Conservation (phyloP, 2,329 filamentous ascomycete genomes). For the Xylaria sp. region DNA sequence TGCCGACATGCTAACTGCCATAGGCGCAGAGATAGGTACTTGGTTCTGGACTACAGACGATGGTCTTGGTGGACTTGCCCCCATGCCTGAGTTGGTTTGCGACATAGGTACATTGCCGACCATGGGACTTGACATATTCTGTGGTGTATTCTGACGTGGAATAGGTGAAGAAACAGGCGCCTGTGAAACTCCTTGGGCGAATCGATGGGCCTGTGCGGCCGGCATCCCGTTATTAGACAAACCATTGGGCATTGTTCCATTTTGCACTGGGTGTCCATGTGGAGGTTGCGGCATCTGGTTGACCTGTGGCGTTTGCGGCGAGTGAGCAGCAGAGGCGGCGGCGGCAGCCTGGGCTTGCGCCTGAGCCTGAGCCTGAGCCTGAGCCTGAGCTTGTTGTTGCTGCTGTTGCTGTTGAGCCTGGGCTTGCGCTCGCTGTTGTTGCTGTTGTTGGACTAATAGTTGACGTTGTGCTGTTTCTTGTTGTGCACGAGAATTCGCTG, state of each 20-base stretch:
- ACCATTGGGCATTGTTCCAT: slow-evolving; percentile 51
- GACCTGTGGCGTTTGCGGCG: slow-evolving; percentile 45
- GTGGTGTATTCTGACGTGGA: slow-evolving; percentile 70
- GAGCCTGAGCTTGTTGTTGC: slow-evolving; percentile 25
- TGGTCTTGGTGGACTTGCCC: slow-evolving; percentile 73
- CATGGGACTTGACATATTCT: slow-evolving; percentile 73
- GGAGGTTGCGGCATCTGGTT: slow-evolving; percentile 53
- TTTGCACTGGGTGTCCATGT: slow-evolving; percentile 57
- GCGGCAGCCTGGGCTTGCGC: slow-evolving; percentile 39
- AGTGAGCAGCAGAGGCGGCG: slow-evolving; percentile 49
- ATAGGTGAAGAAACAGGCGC: slow-evolving; percentile 75
- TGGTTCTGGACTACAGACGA: slow-evolving; percentile 72
- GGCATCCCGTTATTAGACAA: slow-evolving; percentile 56
- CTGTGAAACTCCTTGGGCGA: slow-evolving; percentile 68
- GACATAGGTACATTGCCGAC: slow-evolving; percentile 72
- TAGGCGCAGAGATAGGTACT: slow-evolving; percentile 65
- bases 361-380: slow-evolving; percentile 48
- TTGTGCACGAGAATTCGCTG: slow-evolving; percentile 23
- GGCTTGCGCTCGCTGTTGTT: slow-evolving; percentile 14
- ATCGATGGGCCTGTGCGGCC: slow-evolving; percentile 58
- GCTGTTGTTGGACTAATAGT: slow-evolving; percentile 25
- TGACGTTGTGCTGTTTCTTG: slow-evolving; percentile 33
- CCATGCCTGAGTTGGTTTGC: slow-evolving; percentile 73
- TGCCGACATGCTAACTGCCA: slow-evolving; percentile 71
- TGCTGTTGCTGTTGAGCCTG: slow-evolving; percentile 52